Percentiles rank a stretch among this genome's conserved stretches.
These are phyloP conservation scores for Apiospora pterosperma DNA, from an alignment of 2,329 filamentous ascomycete genomes.

Conservation along the genomic window DNA sequence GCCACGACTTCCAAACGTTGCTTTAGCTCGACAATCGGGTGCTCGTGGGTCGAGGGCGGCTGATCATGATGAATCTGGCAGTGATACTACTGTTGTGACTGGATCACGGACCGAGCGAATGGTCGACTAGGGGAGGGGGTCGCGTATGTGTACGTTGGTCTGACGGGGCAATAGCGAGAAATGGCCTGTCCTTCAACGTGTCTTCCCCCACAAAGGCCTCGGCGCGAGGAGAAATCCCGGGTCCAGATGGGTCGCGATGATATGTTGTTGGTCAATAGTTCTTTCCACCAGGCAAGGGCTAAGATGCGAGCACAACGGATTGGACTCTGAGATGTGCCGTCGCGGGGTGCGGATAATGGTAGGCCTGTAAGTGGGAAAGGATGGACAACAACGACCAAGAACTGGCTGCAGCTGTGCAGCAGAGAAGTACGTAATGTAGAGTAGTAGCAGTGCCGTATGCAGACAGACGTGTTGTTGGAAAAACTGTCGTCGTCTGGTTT, in stretches of 20 bases:
- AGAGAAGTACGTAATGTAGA: background rate
- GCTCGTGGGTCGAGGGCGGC: conserved; percentile 7
- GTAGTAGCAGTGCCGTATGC: background rate
- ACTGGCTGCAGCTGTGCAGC: background rate
- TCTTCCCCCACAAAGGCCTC: conserved; percentile 3
- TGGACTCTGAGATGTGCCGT: background rate
- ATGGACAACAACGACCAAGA: background rate
- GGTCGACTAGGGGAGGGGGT: background rate
- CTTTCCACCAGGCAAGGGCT: background rate
- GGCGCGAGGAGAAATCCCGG: background rate
- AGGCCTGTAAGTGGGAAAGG: background rate
- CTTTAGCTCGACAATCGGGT: conserved; percentile 9
- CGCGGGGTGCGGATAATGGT: conserved; percentile 1
- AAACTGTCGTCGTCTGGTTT: conserved; percentile 2
- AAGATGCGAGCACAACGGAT: background rate
- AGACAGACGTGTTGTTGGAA: conserved; percentile 1
- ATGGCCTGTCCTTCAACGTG: background rate
- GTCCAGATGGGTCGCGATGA: conserved; percentile 4
- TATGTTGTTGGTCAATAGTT: conserved; percentile 2
- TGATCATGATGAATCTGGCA: conserved; percentile 10
- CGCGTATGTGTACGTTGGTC: background rate
- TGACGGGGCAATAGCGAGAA: background rate
- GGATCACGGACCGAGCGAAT: background rate
- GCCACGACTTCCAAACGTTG: conserved; percentile 7
- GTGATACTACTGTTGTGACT: background rate